Conservation (phyloP, 2,329 filamentous ascomycete genomes). For the Amylocarpus encephaloides region DNA sequence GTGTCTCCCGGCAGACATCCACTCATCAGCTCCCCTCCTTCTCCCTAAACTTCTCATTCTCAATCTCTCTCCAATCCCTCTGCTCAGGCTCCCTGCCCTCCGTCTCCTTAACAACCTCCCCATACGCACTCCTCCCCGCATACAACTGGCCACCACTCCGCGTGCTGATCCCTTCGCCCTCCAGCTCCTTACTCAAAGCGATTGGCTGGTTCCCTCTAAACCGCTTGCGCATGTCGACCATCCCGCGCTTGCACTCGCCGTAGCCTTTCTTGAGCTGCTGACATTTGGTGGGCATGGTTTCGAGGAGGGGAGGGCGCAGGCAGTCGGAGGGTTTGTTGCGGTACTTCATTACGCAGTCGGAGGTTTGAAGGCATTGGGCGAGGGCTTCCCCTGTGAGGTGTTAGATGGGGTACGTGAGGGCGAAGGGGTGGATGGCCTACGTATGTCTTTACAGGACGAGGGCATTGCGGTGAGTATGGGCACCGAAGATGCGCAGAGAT, state of each 20-base stretch:
- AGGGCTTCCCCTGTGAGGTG: conserved; percentile 69
- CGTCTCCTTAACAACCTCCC: conserved; percentile 55
- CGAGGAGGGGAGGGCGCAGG: conserved; percentile 72
- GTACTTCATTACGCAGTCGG: conserved; percentile 91
- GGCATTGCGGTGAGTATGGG: conserved; percentile 56
- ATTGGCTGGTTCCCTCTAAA: conserved; percentile 93
- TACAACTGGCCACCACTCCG: conserved; percentile 61
- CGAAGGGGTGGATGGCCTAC: conserved; percentile 50
- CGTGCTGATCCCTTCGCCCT: conserved; percentile 42
- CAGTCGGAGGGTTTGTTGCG: conserved; percentile 84
- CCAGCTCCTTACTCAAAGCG: conserved; percentile 53
- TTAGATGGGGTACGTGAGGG: conserved; percentile 3
- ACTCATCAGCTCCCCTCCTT: conserved; percentile 21
- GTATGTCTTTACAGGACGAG: conserved; percentile 92
- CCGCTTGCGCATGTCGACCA: conserved; percentile 98
- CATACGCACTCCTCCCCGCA: conserved; percentile 67
- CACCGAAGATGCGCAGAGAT: too few relatives aligned
- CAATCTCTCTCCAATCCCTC: conserved; percentile 56
- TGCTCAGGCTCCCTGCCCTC: conserved; percentile 59
- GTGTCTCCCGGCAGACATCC: not conserved
- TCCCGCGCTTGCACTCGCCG: conserved; percentile 88
- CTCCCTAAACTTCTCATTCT: conserved; percentile 54
- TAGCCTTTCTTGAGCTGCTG: conserved; percentile 91
- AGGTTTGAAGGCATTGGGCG: conserved; percentile 90
- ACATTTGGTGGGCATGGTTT: conserved; percentile 79